Conservation (phyloP, 2,329 filamentous ascomycete genomes). For the Verticillium nonalfalfae region DNA sequence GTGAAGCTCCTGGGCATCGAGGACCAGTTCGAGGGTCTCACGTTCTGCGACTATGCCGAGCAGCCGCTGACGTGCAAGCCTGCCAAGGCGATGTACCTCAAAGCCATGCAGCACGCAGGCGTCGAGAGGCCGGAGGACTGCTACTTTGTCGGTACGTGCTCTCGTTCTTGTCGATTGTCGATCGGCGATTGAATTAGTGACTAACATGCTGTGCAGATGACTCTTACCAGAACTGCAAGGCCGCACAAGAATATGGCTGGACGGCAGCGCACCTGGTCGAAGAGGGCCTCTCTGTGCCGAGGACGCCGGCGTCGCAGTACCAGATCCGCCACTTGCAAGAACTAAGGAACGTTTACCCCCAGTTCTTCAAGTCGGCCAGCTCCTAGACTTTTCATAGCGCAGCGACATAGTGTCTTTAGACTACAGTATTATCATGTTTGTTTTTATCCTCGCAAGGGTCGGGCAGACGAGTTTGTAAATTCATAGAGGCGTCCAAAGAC, state of each 20-base stretch:
- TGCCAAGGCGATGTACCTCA: slow-evolving; percentile 72
- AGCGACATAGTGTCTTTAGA: background rate
- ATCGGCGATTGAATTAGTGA: slow-evolving; percentile 1
- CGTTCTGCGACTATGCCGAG: slow-evolving; percentile 81
- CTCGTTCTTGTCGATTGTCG: background rate
- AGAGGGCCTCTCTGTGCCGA: slow-evolving; percentile 58
- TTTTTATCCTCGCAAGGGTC: background rate
- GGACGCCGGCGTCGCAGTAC: slow-evolving; percentile 60
- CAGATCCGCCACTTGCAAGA: slow-evolving; percentile 73
- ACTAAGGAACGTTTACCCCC: slow-evolving; percentile 68
- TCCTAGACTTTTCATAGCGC: background rate
- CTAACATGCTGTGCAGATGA: slow-evolving; percentile 56
- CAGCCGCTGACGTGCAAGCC: slow-evolving; percentile 83
- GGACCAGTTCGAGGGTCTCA: slow-evolving; percentile 89
- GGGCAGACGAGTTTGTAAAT: background rate
- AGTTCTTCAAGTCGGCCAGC: slow-evolving; percentile 67
- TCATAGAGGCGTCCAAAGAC: background rate
- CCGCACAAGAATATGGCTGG: slow-evolving; percentile 78
- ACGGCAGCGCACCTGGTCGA: slow-evolving; percentile 81
- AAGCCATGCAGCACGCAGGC: slow-evolving; percentile 82
- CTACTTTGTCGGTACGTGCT: slow-evolving; percentile 79
- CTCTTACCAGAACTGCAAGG: slow-evolving; percentile 73
- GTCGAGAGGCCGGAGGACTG: slow-evolving; percentile 63
- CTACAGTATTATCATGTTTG: background rate
- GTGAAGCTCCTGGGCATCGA: slow-evolving; percentile 75